These are phyloP conservation scores for Euphorbia tirucalli DNA, from an alignment of 345 rosid genomes.

Conservation along the genomic window DNA sequence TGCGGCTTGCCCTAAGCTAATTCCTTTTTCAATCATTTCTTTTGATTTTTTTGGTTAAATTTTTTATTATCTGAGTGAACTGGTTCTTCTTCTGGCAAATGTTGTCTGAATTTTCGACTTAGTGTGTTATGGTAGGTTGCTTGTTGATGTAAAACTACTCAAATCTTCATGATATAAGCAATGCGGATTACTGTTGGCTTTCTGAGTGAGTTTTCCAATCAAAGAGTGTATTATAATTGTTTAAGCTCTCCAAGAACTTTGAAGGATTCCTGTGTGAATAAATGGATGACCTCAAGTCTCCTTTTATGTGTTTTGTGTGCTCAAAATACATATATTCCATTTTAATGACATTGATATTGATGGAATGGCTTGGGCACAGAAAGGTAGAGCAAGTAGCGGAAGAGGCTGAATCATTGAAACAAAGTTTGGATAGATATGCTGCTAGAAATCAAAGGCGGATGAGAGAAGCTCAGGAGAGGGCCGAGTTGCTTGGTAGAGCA, in stretches of 20 bases:
- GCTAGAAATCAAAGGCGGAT: slow-evolving; percentile 63
- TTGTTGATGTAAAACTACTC: not conserved
- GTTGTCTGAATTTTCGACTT: not conserved
- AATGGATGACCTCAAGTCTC: too few species aligned
- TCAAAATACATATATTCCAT: not conserved
- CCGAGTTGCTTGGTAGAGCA: slow-evolving; percentile 78
- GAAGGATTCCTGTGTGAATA: too few species aligned
- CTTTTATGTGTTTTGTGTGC: not conserved
- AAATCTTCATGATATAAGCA: not conserved
- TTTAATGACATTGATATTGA: not conserved
- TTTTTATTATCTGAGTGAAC: not conserved
- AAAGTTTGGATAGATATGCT: slow-evolving; percentile 63
- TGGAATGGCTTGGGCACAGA: slow-evolving; percentile 28
- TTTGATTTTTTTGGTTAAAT: not conserved
- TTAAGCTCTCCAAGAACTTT: too few species aligned
- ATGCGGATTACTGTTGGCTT: not conserved
- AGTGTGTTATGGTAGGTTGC: not conserved
- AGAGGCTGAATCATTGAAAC: slow-evolving; percentile 78
- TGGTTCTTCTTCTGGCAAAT: not conserved
- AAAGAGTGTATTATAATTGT: too few species aligned
- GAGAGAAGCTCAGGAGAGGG: slow-evolving; percentile 80
- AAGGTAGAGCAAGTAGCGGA: slow-evolving; percentile 91
- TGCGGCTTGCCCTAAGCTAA: not conserved
- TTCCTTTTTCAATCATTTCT: not conserved
- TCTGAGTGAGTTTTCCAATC: too few species aligned